Base-by-base conservation (phyloP, 257 asterid species). In the Nicotiana otophora region DNA sequence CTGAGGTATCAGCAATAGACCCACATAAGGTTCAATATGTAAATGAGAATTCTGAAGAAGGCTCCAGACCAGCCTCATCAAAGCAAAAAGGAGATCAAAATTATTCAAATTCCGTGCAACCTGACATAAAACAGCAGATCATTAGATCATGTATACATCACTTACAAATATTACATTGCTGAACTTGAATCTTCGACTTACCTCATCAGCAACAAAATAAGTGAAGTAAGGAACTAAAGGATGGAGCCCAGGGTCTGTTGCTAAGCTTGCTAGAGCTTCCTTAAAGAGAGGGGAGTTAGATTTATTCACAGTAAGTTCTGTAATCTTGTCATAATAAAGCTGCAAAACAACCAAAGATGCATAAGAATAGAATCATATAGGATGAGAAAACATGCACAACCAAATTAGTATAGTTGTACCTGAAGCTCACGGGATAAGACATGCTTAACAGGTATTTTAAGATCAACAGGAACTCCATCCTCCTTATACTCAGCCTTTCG, bases 231-330 rank as follows among this genome's bases (percentile, higher is more conserved):
- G 99, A 85, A 96, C 98, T 84, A 96, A 85, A 58, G 98, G 98
- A 87, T 96, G 99, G 68, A 96, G 93, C 81, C 99, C 99, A 3
- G 99, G 93, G 88, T 94, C 98, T 82, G 99, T 93, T 86, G 98
- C 94, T 92, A 96, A 90, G 93, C 98, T 96, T 88, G 81, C 87
- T 70, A 96, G 84, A 77, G 98, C 98, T 88, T 90, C 89, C 83
- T 92, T 96, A 83, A 94, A 93, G 78, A 94, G 93, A 74, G 86
- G 84, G 63, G 98, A 90, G 84, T 91, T 97, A 2, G 98, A 91
- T 88, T 88, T 91, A 82, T 89, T 88, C 80, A 90, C 86, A 42
- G 93, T 91, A 85, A 96, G 92, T 89, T 96, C 99, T 0, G 98
- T 93, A 83, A 96, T 89, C 87, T 96, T 96, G 88, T 94, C 99